Conservation (phyloP, 192 early-diverging fungal species). For the Coemansia sp. region DNA sequence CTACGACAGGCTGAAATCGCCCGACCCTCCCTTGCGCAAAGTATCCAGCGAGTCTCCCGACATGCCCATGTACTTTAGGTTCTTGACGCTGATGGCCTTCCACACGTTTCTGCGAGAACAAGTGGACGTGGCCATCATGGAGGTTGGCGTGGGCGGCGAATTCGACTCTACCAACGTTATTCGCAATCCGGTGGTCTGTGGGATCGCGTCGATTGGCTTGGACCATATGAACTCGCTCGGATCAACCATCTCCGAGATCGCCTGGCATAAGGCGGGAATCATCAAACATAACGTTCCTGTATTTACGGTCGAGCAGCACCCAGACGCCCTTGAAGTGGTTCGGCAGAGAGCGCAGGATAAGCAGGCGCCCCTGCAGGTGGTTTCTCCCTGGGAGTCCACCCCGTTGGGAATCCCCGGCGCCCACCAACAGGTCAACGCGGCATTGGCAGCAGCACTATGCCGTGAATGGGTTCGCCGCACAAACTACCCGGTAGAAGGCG, state of each 20-base stretch:
- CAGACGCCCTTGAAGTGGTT: constrained; percentile 67
- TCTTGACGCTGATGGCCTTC: constrained; percentile 85
- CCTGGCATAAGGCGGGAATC: constrained; percentile 85
- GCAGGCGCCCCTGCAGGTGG: constrained; percentile 45
- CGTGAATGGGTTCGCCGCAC: constrained; percentile 64
- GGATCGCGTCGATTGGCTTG: constrained; percentile 74
- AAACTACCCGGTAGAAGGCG: background rate
- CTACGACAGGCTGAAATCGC: constrained; percentile 67
- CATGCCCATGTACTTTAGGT: constrained; percentile 84
- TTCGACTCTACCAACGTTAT: constrained; percentile 85
- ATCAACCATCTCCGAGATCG: constrained; percentile 71
- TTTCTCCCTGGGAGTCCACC: constrained; percentile 8
- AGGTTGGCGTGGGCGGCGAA: constrained; percentile 81
- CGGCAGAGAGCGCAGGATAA: constrained; percentile 65
- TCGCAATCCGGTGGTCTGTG: constrained; percentile 69
- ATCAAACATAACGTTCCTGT: constrained; percentile 71
- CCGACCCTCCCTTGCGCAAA: constrained; percentile 20
- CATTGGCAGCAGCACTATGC: constrained; percentile 71
- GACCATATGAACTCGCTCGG: constrained; percentile 74
- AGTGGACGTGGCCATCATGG: constrained; percentile 77
- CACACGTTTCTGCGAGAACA: constrained; percentile 81
- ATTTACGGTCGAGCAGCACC: constrained; percentile 68
- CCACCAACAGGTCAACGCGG: constrained; percentile 85
- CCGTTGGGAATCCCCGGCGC: constrained; percentile 70
- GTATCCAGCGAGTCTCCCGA: constrained; percentile 19